Percentiles rank a stretch among this genome's conserved stretches.
These are phyloP conservation scores for Ogataea degrootiae DNA, from an alignment of 805 yeast species.

Conservation along the genomic window DNA sequence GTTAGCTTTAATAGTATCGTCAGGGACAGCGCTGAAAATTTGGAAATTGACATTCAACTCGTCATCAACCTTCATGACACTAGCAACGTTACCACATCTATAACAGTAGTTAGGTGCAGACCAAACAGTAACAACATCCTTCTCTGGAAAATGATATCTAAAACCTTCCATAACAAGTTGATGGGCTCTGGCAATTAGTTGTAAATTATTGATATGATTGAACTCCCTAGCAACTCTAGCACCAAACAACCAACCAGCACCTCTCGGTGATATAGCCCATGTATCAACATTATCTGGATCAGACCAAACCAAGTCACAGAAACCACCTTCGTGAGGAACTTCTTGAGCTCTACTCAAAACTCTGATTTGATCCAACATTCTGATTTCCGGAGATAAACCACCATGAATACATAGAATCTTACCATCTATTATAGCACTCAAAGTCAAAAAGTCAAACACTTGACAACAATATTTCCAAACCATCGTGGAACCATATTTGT, in stretches of 20 bases:
- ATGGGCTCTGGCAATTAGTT: slow-evolving; percentile 91
- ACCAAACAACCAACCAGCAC: slow-evolving; percentile 98
- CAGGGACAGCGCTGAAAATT: slow-evolving; percentile 94
- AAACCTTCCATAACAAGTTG: slow-evolving; percentile 99
- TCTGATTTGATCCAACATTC: slow-evolving; percentile 95
- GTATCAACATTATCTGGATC: slow-evolving; percentile 97
- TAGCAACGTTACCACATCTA: slow-evolving; percentile 96
- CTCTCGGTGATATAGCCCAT: slow-evolving; percentile 97
- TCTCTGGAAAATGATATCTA: slow-evolving; percentile 92
- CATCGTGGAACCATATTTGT: slow-evolving; percentile 89
- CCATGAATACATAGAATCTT: slow-evolving; percentile 95
- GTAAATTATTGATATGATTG: slow-evolving; percentile 87
- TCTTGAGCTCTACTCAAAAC: slow-evolving; percentile 95
- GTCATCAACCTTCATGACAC: slow-evolving; percentile 94
- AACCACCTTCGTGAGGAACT: slow-evolving; percentile 98
- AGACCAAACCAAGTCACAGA: slow-evolving; percentile 95
- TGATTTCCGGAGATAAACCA: slow-evolving; percentile 92
- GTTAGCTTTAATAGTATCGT: slow-evolving; percentile 46
- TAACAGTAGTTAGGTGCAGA: slow-evolving; percentile 96
- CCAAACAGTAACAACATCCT: slow-evolving; percentile 97
- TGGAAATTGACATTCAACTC: slow-evolving; percentile 83
- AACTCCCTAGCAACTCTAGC: slow-evolving; percentile 91
- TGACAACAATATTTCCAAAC: slow-evolving; percentile 97
- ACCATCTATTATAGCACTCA: slow-evolving; percentile 96
- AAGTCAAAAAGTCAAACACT: slow-evolving; percentile 87